Percentiles rank a stretch among this genome's conserved stretches.
These are phyloP conservation scores for Durotheca rogersii DNA, from an alignment of 495 filamentous ascomycete genomes.

Conservation along the genomic window DNA sequence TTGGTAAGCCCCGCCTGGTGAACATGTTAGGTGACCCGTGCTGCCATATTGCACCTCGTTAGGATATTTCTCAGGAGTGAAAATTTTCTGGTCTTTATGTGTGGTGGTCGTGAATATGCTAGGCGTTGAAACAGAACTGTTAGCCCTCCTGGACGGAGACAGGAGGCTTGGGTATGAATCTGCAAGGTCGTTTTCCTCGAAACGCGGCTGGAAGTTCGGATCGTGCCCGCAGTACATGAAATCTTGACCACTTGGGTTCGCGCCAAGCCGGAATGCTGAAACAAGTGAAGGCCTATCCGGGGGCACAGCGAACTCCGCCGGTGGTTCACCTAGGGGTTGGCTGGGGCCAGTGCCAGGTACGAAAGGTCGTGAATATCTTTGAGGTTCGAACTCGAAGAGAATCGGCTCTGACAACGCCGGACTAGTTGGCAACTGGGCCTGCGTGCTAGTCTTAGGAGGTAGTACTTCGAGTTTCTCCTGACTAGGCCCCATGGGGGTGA, in stretches of 20 bases:
- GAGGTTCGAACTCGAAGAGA: background rate
- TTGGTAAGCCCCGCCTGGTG: background rate
- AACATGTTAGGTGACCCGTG: background rate
- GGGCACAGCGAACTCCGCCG: background rate
- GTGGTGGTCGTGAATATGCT: background rate
- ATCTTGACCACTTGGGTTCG: background rate
- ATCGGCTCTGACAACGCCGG: background rate
- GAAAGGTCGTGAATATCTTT: background rate
- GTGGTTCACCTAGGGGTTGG: background rate
- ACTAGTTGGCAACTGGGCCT: background rate
- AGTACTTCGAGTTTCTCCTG: background rate
- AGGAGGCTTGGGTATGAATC: conserved; percentile 1
- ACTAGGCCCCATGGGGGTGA: background rate
- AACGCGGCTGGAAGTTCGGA: background rate
- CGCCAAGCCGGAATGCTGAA: background rate
- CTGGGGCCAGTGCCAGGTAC: background rate
- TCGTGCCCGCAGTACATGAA: background rate
- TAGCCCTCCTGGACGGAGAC: background rate
- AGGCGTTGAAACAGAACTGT: background rate
- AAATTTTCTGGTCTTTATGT: background rate
- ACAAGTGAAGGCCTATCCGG: background rate
- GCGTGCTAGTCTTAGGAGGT: background rate
- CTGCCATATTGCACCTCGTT: background rate
- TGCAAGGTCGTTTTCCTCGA: background rate
- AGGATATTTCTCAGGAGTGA: background rate